Percentiles rank a stretch among this genome's conserved stretches.
These are phyloP conservation scores for Amanita rubescens DNA, from an alignment of 768 basidiomycete genomes.

Conservation along the genomic window DNA sequence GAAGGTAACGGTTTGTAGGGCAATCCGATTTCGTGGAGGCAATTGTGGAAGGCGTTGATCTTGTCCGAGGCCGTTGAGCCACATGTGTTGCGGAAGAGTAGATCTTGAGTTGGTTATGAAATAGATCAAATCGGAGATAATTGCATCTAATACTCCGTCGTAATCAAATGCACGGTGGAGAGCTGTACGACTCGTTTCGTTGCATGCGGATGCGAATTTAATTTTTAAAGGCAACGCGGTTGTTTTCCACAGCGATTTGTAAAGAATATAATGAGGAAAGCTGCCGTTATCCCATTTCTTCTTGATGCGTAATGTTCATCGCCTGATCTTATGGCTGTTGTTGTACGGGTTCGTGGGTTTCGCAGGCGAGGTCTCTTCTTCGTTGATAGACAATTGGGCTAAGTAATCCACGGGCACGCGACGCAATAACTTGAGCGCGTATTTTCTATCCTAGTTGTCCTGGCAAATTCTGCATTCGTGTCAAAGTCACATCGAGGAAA, in stretches of 20 bases:
- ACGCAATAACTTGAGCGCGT: too few relatives aligned
- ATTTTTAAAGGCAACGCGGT: too few relatives aligned
- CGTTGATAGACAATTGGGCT: not conserved
- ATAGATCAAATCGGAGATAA: too few relatives aligned
- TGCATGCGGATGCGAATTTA: too few relatives aligned
- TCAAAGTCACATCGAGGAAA: not conserved
- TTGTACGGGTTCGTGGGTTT: not conserved
- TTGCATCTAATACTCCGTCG: too few relatives aligned
- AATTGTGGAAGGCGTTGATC: conserved; percentile 64
- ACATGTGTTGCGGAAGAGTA: conserved; percentile 40
- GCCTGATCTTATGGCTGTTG: not conserved
- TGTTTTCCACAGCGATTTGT: too few relatives aligned
- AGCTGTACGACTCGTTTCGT: too few relatives aligned
- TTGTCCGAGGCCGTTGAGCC: conserved; percentile 44
- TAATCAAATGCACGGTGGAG: too few relatives aligned
- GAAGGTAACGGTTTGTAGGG: conserved; percentile 37
- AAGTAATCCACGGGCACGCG: not conserved
- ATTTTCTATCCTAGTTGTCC: not conserved
- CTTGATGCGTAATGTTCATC: not conserved
- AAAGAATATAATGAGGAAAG: too few relatives aligned
- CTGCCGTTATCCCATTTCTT: not conserved
- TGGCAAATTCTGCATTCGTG: not conserved
- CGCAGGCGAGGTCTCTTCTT: not conserved
- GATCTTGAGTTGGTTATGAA: too few relatives aligned
- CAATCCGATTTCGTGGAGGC: conserved; percentile 72